phyloP scores from a whole-genome alignment of 345 rosid genomes.

The Pistacia atlantica region DNA sequence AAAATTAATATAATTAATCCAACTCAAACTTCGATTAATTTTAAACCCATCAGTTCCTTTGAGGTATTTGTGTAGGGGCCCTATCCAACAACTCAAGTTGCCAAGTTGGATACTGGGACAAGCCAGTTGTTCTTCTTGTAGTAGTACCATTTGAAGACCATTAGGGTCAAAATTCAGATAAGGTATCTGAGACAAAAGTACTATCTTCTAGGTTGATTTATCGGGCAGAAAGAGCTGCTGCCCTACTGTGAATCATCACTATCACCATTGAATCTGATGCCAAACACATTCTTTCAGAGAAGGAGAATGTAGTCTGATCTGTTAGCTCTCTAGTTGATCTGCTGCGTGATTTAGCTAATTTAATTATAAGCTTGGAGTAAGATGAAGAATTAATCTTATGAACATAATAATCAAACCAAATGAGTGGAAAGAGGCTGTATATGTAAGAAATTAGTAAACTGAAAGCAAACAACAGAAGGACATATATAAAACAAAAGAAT shows the following conservation, averaged over 20 bases:
- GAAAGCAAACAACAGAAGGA: not conserved
- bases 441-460: not conserved
- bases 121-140: not conserved
- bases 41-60: not conserved
- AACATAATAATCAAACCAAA: not conserved
- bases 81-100: not conserved
- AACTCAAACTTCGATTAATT: not conserved
- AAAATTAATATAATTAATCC: not conserved
- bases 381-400: not conserved
- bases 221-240: constrained; percentile 22
- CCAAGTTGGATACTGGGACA: not conserved
- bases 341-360: not conserved
- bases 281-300: not conserved
- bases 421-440: not conserved
- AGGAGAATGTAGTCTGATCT: not conserved
- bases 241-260: constrained; percentile 25
- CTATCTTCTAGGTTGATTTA: constrained; percentile 15
- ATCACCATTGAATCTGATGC: constrained; percentile 4
- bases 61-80: not conserved
- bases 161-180: not conserved
- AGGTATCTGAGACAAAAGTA: constrained; percentile 16
- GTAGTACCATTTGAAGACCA: not conserved
- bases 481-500: not conserved
- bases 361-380: not conserved
- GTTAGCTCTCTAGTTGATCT: constrained; percentile 2